Evolutionary conservation across 768 basidiomycete genomes (phyloP), one percentile per base, ranked within the genome.

Genomic region (Trametes maxima): DNA sequence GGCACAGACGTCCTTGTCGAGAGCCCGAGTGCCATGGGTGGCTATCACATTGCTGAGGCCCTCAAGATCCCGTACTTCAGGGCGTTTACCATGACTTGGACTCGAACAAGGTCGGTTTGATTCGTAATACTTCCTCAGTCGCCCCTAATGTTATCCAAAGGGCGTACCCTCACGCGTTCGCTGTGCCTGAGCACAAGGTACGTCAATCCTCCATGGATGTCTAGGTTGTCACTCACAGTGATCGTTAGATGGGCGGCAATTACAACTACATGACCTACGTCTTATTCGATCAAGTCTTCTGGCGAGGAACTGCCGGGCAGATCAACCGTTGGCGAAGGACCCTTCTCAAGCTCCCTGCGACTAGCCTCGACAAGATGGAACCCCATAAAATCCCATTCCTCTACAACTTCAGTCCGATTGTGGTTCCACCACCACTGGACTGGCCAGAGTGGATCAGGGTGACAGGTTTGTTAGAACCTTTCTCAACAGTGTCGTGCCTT

Each of bases 191-290:
- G 54, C 87, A 85, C 68, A 98, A 97, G 84, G 91, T 88, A 67
- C 22, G 75, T 68, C 16, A n/a, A 8, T 16, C 3, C 19, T 46
- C 17, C 17, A 40, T 24, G 33, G 25, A 43, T 25, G 37, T 37
- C 13, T 28, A 24, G 48, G 24, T 37, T 53, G 14, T 46, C 33
- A n/a, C 33, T 50, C 55, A 25, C 59, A 42, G 48, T 45, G 44
- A 53, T 42, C 56, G 43, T 48, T 60, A 92, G 89, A 94, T 97
- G 88, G 97, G 96, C 12, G 96, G 96, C 25, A 81, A 92, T 62
- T 99, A 98, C 74, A 99, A 99, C 71, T 99, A 98, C 74, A 97
- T 99, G 95, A 89, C 94, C 4, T 96, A 95, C 72, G 94, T 95
- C 52, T 89, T 98, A 86, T 98, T 98, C 71, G 97, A 96, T 68